A percentile compares a stretch with the other conserved stretches of the same genome.
Evolutionary conservation across 108 stramenopile genomes (phyloP).

Genomic region (Mayamaea pseudoterrestris): DNA sequence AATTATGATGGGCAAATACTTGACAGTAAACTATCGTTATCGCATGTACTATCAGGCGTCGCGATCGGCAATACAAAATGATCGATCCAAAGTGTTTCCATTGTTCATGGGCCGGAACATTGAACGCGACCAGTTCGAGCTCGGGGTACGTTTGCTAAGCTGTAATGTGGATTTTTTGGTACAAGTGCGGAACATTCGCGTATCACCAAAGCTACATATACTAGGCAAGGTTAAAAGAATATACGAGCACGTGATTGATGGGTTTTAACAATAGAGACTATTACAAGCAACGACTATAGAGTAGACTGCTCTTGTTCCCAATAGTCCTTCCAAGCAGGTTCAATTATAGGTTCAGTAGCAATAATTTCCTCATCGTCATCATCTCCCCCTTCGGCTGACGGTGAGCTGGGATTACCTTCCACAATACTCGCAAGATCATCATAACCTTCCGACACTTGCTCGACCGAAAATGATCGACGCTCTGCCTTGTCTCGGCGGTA

Average conservation of each 20-base stretch:
- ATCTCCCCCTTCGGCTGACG: no score
- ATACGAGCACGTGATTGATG: background rate
- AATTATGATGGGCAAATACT: slow-evolving; percentile 70
- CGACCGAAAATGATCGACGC: no score
- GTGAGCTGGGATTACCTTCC: no score
- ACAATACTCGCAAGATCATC: no score
- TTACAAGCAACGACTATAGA: no score
- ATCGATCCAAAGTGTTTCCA: slow-evolving; percentile 34
- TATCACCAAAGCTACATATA: slow-evolving; percentile 1
- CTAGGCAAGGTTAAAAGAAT: background rate
- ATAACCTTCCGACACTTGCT: no score
- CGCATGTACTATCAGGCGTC: slow-evolving; percentile 71
- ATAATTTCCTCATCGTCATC: no score
- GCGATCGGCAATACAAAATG: slow-evolving; percentile 42
- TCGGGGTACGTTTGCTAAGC: slow-evolving; percentile 43
- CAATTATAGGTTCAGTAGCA: no score
- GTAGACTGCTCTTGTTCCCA: no score
- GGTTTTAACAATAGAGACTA: background rate
- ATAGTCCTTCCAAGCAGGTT: slow-evolving; percentile 2
- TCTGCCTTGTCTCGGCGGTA: no score
- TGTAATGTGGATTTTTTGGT: slow-evolving; percentile 64
- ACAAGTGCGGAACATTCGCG: background rate
- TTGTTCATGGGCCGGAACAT: slow-evolving; percentile 56
- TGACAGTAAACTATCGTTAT: slow-evolving; percentile 57
- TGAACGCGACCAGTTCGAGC: slow-evolving; percentile 66